Base-by-base conservation (phyloP, 306 rosid genomes). In the Biancaea sappan region DNA sequence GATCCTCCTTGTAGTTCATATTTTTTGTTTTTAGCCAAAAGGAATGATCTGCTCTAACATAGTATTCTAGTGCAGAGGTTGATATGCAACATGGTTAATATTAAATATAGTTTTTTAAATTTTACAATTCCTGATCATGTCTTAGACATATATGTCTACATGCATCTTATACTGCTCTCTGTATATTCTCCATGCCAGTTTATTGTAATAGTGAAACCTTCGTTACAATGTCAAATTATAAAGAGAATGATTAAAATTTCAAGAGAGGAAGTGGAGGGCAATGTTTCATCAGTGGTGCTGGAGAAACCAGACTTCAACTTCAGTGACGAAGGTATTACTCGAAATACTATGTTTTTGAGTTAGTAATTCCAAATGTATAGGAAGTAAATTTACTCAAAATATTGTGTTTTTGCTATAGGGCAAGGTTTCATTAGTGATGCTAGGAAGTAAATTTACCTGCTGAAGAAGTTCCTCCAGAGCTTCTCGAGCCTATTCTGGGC, bases 231-330 rank as follows among this genome's bases (percentile, higher is more conserved):
- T 37, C 64, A 32, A 43, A 54, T 72, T 69, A 69, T 75, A 47
- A 79, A 50, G 37, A 62, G 35, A 32, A 35, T 69, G n/a, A 62
- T 44, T 65, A 43, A 64, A 62, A 72, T 80, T 77, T 76, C 88
- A 94, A 96, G 96, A 90, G 93, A 88, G 97, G 97, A 78, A 83
- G 90, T 52, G 99, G 97, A 34, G 99, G 97, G 3, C 96, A 83
- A 74, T 97, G 99, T 56, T 94, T 94, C 83, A 83, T 88, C 48
- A 88, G 99, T 71, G 97, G 99, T 79, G 93, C 97, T n/a, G 97
- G 98, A 88, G 97, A 94, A 86, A 92, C 96, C 56, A 96, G 92
- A 81, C 96, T 92, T 82, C 96, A 94, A 72, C 99, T 94, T 81
- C 97, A 94, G 78, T 85, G 96, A 32, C 84, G 92, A 80, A 94